These are phyloP conservation scores for Cicer arietinum DNA, from an alignment of 306 rosid genomes.

Conservation along the genomic window DNA sequence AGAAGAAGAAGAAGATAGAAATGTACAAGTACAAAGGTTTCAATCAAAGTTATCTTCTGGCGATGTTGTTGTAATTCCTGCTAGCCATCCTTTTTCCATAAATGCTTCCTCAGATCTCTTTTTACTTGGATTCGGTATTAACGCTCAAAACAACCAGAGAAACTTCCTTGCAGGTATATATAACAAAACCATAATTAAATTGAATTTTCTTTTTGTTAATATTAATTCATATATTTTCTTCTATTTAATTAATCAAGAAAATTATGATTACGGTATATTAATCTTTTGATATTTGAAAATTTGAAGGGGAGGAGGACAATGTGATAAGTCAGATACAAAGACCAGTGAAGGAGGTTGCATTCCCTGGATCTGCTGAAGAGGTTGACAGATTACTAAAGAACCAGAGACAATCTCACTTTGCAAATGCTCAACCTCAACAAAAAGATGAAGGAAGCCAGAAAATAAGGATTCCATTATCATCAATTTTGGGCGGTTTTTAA, in stretches of 20 bases:
- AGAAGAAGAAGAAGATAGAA: not conserved
- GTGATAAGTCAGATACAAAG: constrained; percentile 44
- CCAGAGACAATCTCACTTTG: constrained; percentile 47
- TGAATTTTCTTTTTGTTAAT: too few relatives aligned
- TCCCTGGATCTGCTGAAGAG: constrained; percentile 40
- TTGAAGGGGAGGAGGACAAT: constrained; percentile 48
- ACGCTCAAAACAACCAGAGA: constrained; percentile 52
- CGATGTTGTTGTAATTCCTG: constrained; percentile 45
- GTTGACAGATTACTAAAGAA: constrained; percentile 41
- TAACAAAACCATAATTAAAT: too few relatives aligned
- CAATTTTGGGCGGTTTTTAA: constrained; percentile 33
- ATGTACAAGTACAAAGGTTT: constrained; percentile 14
- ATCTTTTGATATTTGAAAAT: too few relatives aligned
- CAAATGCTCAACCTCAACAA: constrained; percentile 30
- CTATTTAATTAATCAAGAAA: too few relatives aligned
- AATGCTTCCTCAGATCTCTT: constrained; percentile 41
- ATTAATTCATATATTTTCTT: not conserved
- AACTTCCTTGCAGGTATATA: constrained; percentile 56
- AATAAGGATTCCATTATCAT: not conserved
- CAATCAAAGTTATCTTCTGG: constrained; percentile 10
- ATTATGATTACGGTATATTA: too few relatives aligned
- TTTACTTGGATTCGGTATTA: constrained; percentile 46
- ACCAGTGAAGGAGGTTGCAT: constrained; percentile 40
- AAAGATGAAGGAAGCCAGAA: not conserved
- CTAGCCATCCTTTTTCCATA: constrained; percentile 46